Percentiles rank a stretch among this genome's conserved stretches.
phyloP scores from a whole-genome alignment of 2,329 filamentous ascomycete genomes.

The Dryadomyces quercivorus region DNA sequence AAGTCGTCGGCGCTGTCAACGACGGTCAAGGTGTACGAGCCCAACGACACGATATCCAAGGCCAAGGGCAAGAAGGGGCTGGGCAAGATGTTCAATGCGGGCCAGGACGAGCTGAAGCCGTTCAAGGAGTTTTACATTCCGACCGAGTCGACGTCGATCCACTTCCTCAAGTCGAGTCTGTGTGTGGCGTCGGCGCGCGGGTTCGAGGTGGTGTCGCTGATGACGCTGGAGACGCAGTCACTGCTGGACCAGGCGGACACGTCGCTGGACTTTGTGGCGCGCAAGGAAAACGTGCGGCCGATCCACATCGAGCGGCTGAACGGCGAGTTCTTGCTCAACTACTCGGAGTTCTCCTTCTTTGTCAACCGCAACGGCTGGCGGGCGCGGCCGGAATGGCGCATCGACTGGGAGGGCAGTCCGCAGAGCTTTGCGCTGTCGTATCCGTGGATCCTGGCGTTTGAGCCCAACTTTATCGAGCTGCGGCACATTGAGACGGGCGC shows the following conservation, averaged over 20 bases:
- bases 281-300: constrained; percentile 84
- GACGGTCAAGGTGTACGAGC: constrained; percentile 98
- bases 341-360: constrained; percentile 98
- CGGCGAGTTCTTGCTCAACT: constrained; percentile 94
- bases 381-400: constrained; percentile 89
- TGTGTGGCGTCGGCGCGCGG: constrained; percentile 92
- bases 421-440: constrained; percentile 89
- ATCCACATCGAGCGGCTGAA: constrained; percentile 97
- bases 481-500: constrained; percentile 88
- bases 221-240: constrained; percentile 96
- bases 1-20: constrained; percentile 88
- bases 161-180: constrained; percentile 92
- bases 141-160: constrained; percentile 93
- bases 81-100: constrained; percentile 85
- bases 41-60: constrained; percentile 86
- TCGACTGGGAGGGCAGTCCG: constrained; percentile 92
- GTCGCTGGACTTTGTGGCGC: constrained; percentile 89
- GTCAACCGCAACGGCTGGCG: constrained; percentile 98
- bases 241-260: constrained; percentile 96
- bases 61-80: constrained; percentile 94
- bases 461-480: constrained; percentile 95
- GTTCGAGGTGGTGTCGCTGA: constrained; percentile 92
- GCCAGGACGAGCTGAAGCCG: constrained; percentile 88
- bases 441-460: constrained; percentile 94
- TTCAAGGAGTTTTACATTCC: constrained; percentile 99